Conservation (phyloP, 331 rosid species). For the Rosa hybrid region DNA sequence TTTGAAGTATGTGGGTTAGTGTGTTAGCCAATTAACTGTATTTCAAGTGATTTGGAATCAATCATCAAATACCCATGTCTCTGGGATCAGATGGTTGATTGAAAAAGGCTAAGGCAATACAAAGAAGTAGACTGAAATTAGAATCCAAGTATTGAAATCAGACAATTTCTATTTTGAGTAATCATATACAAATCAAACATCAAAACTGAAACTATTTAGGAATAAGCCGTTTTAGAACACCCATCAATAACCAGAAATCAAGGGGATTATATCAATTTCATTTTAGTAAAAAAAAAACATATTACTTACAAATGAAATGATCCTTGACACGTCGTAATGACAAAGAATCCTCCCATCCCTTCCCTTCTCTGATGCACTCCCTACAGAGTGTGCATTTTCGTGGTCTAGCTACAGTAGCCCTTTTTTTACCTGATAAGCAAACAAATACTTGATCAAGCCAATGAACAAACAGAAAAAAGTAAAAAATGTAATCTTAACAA, state of each 20-base stretch:
- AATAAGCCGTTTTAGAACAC: neutral
- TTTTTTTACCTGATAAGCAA: conserved; percentile 59
- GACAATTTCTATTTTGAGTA: neutral
- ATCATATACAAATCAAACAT: neutral
- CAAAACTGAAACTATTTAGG: neutral
- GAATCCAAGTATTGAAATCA: neutral
- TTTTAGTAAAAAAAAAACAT: neutral
- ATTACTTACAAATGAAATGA: conserved; percentile 92
- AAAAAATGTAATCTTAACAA: neutral
- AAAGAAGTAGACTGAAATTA: neutral
- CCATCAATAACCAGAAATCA: neutral
- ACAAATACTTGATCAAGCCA: conserved; percentile 25
- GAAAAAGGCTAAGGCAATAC: neutral
- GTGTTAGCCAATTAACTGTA: neutral
- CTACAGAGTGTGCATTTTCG: conserved; percentile 89
- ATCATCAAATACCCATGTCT: neutral
- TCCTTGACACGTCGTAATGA: conserved; percentile 79
- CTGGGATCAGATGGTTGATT: neutral
- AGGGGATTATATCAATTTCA: neutral
- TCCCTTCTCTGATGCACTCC: conserved; percentile 91
- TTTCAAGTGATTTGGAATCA: neutral
- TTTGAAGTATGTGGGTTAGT: neutral
- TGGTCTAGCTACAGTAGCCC: conserved; percentile 67
- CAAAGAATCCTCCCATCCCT: conserved; percentile 80
- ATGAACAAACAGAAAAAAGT: neutral